Evolutionary conservation across 768 basidiomycete genomes (phyloP).

Genomic region (Lentinula detonsa): DNA sequence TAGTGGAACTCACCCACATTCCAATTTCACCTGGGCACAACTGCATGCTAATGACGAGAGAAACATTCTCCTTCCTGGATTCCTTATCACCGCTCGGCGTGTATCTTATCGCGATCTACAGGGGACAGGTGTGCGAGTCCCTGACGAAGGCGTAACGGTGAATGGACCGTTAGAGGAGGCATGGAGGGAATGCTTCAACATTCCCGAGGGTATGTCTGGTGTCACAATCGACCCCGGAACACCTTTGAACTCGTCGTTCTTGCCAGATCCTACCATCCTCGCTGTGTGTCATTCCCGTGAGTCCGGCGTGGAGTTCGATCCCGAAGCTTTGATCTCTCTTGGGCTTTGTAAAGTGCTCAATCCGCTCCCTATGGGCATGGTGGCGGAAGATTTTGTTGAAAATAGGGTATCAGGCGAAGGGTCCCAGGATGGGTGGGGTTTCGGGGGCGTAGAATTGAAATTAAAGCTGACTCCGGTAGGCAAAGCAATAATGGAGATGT

Average conservation of each 20-base stretch:
- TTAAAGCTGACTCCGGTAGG: conserved; percentile 45
- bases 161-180: conserved; percentile 54
- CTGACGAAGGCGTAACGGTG: conserved; percentile 63
- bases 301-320: conserved; percentile 70
- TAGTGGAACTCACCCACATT: conserved; percentile 17
- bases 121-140: conserved; percentile 67
- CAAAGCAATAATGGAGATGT: conserved; percentile 50
- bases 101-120: conserved; percentile 69
- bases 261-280: conserved; percentile 41
- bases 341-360: conserved; percentile 45
- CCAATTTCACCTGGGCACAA: conserved; percentile 15
- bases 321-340: conserved; percentile 71
- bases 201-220: not conserved
- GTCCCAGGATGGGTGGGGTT: not conserved
- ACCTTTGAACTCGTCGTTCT: conserved; percentile 11
- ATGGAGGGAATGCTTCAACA: conserved; percentile 36
- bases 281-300: conserved; percentile 59
- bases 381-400: conserved; percentile 35
- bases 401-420: not conserved
- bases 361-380: conserved; percentile 11
- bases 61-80: conserved; percentile 51
- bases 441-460: not conserved
- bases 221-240: conserved; percentile 8
- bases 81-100: conserved; percentile 71
- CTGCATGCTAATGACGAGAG: conserved; percentile 29